Evolutionary conservation across 2,329 filamentous ascomycete genomes (phyloP), one percentile per base, ranked within the genome.

Genomic region (Domatiomyces globalis): DNA sequence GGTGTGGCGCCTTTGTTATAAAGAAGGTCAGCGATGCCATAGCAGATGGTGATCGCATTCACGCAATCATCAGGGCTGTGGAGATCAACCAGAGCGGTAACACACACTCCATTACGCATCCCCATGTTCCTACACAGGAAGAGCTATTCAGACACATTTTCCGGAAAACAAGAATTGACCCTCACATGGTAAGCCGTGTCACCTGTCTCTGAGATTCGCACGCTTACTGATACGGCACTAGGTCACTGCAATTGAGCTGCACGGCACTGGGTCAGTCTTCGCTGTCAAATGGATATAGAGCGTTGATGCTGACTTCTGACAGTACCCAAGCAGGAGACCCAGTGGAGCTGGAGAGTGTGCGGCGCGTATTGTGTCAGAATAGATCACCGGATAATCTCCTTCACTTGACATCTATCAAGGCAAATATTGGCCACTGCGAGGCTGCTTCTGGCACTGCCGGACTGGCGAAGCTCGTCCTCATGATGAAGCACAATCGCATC

Each of bases 11-110:
- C 5, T 46, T 69, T 2, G 51, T 69, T 2, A 33, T 69, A 19
- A 70, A 70, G 50, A 58, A 58, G 0, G 59, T 69, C 0, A 55
- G 53, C 5, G 58, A 63, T 20, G 67, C 68, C 0, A 46, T 67
- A 0, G 54, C 56, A 2, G 66, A 67, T 45, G 62, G 63, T 5
- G 68, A 70, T 48, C 55, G 61, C 5, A 64, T 70, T 25, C 58
- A 66, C 18, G 63, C 62, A 10, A 58, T 70, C 10, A 65, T 69
- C 51, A 62, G 62, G 20, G 60, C 63, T 51, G 63, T 64, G 0
- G 65, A 62, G 70, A 69, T 63, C 43, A 63, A 62, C 42, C 60
- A 63, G 55, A 59, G 33, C 10, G 15, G 8, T 10, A 39, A 39
- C 33, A 15, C 8, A 25, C 49, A 54, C 10, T 52, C 55, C 3